Percentiles rank a stretch among this genome's conserved stretches.
phyloP scores from a whole-genome alignment of 768 basidiomycete genomes.

The Lyophyllum decastes region DNA sequence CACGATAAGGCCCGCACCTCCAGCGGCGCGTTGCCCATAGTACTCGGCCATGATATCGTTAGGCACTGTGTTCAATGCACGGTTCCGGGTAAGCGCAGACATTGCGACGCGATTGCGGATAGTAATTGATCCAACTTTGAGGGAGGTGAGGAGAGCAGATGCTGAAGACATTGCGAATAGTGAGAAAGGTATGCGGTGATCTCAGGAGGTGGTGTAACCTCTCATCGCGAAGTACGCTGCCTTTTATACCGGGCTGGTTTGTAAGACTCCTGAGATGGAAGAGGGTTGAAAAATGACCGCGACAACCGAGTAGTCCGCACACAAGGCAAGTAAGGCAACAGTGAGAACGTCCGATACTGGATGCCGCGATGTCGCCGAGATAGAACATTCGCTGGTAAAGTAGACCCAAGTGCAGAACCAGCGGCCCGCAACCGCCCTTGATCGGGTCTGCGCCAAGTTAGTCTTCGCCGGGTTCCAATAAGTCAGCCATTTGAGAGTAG shows the following conservation, averaged over 20 bases:
- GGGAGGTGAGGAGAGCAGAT: conserved; percentile 24
- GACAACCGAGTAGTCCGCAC: not conserved
- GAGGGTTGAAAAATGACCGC: not conserved
- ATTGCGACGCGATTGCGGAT: conserved; percentile 36
- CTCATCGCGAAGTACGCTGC: too few relatives aligned
- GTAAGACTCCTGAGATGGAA: not conserved
- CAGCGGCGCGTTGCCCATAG: conserved; percentile 37
- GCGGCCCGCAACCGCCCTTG: too few relatives aligned
- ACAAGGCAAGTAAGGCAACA: too few relatives aligned
- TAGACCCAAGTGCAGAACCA: too few relatives aligned
- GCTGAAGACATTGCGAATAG: conserved; percentile 5
- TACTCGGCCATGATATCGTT: conserved; percentile 36
- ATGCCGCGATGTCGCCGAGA: too few relatives aligned
- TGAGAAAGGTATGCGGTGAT: not conserved
- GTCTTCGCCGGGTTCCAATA: too few relatives aligned
- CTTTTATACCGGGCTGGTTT: not conserved
- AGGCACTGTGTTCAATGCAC: conserved; percentile 31
- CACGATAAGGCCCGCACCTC: conserved; percentile 36
- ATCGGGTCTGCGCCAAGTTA: too few relatives aligned
- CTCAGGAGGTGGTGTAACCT: too few relatives aligned
- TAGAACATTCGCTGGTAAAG: too few relatives aligned
- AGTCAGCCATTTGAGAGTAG: too few relatives aligned
- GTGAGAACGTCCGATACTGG: too few relatives aligned
- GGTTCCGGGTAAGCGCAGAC: conserved; percentile 37
- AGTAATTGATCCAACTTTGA: conserved; percentile 31